Conservation (phyloP, 306 rosid species). For the Chamaecrista fasciculata region DNA sequence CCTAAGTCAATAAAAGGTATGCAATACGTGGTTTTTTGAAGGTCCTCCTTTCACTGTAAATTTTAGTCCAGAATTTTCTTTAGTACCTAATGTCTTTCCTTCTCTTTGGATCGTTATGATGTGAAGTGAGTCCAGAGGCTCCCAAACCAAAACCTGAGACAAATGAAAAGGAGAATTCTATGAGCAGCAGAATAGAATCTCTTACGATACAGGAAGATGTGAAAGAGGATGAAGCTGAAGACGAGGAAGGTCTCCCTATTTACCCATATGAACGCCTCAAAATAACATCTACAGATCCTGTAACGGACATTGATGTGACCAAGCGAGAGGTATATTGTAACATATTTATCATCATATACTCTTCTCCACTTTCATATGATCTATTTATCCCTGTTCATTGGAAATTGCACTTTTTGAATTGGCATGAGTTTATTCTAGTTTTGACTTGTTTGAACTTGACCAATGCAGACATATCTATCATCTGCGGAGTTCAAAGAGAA, state of each 20-base stretch:
- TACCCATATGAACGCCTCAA: constrained; percentile 70
- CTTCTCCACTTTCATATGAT: background rate
- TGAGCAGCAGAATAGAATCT: constrained; percentile 57
- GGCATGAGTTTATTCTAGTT: background rate
- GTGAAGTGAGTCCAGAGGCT: constrained; percentile 57
- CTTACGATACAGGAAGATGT: constrained; percentile 80
- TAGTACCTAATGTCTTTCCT: constrained; percentile 14
- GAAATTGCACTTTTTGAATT: background rate
- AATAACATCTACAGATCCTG: constrained; percentile 57
- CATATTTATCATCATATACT: background rate
- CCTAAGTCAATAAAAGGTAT: constrained; percentile 78
- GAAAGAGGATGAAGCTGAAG: constrained; percentile 84
- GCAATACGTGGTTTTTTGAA: constrained; percentile 17
- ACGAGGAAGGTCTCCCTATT: constrained; percentile 61
- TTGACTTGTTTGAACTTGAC: constrained; percentile 28
- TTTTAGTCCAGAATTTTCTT: constrained; percentile 7
- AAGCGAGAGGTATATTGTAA: constrained; percentile 74
- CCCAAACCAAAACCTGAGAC: constrained; percentile 54
- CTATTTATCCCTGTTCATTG: background rate
- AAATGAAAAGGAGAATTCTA: constrained; percentile 57
- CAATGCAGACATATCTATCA: constrained; percentile 69
- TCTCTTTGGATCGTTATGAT: constrained; percentile 22
- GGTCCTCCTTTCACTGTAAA: background rate
- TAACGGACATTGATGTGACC: constrained; percentile 73
- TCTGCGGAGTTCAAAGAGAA: constrained; percentile 81